Percentiles rank a stretch among this genome's conserved stretches.
Conservation (phyloP, 768 basidiomycete species). For the Hortiboletus flavorubellus region DNA sequence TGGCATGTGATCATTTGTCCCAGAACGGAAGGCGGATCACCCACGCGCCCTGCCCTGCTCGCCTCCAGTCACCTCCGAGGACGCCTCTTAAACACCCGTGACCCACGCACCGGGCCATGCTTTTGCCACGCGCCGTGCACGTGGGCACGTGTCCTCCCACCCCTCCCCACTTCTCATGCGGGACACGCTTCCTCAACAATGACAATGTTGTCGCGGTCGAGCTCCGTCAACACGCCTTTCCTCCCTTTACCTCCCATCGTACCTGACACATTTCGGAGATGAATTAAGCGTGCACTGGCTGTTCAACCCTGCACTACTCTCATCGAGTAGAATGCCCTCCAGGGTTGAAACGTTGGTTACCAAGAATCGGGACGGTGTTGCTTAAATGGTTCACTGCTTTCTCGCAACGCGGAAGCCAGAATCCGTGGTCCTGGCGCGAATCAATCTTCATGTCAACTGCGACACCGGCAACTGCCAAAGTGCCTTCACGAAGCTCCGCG, state of each 20-base stretch:
- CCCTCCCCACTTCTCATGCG: neutral
- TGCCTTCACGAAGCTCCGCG: no score
- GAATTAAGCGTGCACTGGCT: slow-evolving; percentile 8
- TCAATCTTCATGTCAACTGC: no score
- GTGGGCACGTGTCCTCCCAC: slow-evolving; percentile 16
- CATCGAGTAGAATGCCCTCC: neutral
- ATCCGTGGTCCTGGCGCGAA: no score
- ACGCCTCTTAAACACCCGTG: neutral
- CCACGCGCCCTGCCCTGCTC: no score
- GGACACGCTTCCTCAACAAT: neutral
- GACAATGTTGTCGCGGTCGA: neutral
- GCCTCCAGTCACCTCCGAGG: neutral
- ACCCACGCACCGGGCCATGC: neutral
- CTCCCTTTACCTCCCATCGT: neutral
- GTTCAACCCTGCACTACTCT: neutral
- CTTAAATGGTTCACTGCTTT: neutral
- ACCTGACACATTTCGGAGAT: slow-evolving; percentile 5
- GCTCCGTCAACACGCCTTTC: neutral
- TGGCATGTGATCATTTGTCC: slow-evolving; percentile 15
- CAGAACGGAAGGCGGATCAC: neutral
- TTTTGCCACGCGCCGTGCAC: slow-evolving; percentile 15
- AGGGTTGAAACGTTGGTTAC: neutral
- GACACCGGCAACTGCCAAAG: no score
- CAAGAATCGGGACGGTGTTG: neutral
- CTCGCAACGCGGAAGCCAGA: no score